Evolutionary conservation across 2,329 filamentous ascomycete species (phyloP).

Genomic region (Arthrobotrys iridis): DNA sequence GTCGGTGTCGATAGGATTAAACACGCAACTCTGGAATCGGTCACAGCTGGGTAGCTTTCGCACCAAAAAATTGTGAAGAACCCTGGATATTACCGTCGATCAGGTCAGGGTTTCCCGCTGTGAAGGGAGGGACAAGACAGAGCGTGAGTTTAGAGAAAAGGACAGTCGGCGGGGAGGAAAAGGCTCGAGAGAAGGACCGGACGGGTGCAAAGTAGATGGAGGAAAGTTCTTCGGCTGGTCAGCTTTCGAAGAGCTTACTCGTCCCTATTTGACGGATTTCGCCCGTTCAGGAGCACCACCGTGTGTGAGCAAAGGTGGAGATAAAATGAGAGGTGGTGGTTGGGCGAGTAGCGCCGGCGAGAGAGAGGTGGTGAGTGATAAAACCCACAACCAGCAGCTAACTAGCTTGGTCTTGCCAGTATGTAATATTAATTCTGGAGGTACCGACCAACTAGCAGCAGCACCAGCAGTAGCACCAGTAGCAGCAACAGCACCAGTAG

Average conservation of each 20-base stretch:
- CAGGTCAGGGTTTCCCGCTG: slow-evolving; percentile 41
- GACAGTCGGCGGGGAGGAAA: not conserved
- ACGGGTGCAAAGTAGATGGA: not conserved
- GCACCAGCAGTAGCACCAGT: not conserved
- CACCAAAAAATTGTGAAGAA: slow-evolving; percentile 33
- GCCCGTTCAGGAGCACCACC: slow-evolving; percentile 44
- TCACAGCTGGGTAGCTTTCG: slow-evolving; percentile 25
- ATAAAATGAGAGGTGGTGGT: slow-evolving; percentile 42
- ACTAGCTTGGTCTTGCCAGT: no score
- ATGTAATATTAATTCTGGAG: no score
- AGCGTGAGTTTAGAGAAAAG: no score
- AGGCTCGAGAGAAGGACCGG: slow-evolving; percentile 23
- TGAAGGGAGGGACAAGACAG: no score
- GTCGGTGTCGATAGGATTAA: slow-evolving; percentile 48
- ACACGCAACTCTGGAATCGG: slow-evolving; percentile 46
- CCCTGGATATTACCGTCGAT: slow-evolving; percentile 44
- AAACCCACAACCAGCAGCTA: slow-evolving; percentile 24
- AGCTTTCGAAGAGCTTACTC: slow-evolving; percentile 54
- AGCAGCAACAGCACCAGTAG: no score
- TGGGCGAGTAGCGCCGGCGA: slow-evolving; percentile 38
- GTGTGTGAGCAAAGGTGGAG: slow-evolving; percentile 51
- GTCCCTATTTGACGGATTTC: slow-evolving; percentile 39
- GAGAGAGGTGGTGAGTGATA: slow-evolving; percentile 49
- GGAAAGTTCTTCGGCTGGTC: slow-evolving; percentile 48
- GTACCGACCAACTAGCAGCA: not conserved